These are phyloP conservation scores for Artemisia argyi DNA, from an alignment of 129 eudicot genomes.

Conservation along the genomic window DNA sequence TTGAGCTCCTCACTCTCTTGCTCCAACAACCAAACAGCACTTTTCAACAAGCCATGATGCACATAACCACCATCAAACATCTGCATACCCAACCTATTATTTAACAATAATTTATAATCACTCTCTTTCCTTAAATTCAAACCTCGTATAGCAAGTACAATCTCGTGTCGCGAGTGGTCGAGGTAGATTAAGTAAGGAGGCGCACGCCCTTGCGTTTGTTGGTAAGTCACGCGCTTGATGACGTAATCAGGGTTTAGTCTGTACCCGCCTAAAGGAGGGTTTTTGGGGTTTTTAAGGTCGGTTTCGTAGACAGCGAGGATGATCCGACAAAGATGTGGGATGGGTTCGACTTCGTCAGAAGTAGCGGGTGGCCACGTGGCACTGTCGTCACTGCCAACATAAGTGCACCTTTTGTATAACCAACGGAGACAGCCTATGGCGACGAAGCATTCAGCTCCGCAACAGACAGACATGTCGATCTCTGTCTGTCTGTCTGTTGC, in stretches of 20 bases:
- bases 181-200: conserved; percentile 78
- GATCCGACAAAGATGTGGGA: conserved; percentile 77
- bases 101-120: conserved; percentile 66
- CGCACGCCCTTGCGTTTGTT: conserved; percentile 60
- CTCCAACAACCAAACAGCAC: conserved; percentile 72
- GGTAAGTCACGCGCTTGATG: conserved; percentile 73
- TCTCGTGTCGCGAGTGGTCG: conserved; percentile 59
- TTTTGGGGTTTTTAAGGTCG: conserved; percentile 57
- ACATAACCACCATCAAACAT: conserved; percentile 97
- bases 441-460: conserved; percentile 82
- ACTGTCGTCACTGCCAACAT: conserved; percentile 83
- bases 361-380: conserved; percentile 84
- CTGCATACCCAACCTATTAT: conserved; percentile 74
- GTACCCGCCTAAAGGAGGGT: conserved; percentile 56
- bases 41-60: conserved; percentile 80
- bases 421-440: conserved; percentile 74
- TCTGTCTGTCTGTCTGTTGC: not conserved
- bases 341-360: conserved; percentile 57
- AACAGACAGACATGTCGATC: conserved; percentile 58
- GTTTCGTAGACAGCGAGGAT: conserved; percentile 79
- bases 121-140: conserved; percentile 59
- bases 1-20: conserved; percentile 60
- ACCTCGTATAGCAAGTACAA: conserved; percentile 78
- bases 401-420: conserved; percentile 89
- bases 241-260: conserved; percentile 70